Conservation (phyloP, 768 basidiomycete species). For the Pleurotus cornucopiae region DNA sequence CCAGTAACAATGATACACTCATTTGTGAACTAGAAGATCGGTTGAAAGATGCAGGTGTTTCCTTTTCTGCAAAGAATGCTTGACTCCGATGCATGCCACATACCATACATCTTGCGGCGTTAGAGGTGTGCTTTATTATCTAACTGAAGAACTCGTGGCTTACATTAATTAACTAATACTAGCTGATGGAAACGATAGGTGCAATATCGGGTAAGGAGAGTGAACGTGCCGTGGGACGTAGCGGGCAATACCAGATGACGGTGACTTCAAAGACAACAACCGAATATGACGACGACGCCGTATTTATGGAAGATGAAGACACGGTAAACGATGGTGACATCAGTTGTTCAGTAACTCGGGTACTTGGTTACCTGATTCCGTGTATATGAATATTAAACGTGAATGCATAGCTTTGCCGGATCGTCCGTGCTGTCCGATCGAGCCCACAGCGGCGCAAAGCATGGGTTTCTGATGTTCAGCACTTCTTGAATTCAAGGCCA, state of each 20-base stretch:
- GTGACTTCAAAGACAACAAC: not conserved
- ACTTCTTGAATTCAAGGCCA: not conserved
- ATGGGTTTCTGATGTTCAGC: not conserved
- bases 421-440: constrained; percentile 11
- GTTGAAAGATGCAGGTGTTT: constrained; percentile 4
- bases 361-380: not conserved
- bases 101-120: constrained; percentile 19
- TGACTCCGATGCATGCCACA: constrained; percentile 23
- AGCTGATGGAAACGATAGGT: constrained; percentile 24
- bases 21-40: not conserved
- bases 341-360: not conserved
- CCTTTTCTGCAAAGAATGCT: constrained; percentile 12
- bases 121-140: constrained; percentile 14
- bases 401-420: constrained; percentile 14
- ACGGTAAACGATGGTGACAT: not conserved
- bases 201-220: constrained; percentile 11
- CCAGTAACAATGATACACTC: not conserved
- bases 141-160: not conserved
- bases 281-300: constrained; percentile 12
- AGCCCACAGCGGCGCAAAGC: constrained; percentile 14
- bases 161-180: not conserved
- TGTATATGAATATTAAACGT: not conserved
- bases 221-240: constrained; percentile 5
- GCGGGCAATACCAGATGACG: constrained; percentile 11
- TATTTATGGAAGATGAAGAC: constrained; percentile 11